phyloP scores from a whole-genome alignment of 768 basidiomycete genomes.

The Suillus variegatus region DNA sequence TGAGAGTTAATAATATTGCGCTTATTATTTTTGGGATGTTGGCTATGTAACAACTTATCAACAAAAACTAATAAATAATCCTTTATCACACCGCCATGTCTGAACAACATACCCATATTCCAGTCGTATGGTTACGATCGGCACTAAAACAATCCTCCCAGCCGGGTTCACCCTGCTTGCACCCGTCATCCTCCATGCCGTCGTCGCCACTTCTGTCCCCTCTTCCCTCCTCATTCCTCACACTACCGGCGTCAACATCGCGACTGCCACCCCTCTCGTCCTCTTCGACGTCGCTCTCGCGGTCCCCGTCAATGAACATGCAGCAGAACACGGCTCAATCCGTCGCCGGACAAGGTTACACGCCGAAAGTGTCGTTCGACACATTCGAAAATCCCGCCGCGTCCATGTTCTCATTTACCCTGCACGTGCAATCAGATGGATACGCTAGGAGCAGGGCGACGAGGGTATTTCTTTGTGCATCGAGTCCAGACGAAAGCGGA shows the following conservation, averaged over 20 bases:
- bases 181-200: slow-evolving; percentile 27
- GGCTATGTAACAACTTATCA: neutral
- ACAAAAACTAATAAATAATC: neutral
- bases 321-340: slow-evolving; percentile 18
- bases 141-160: slow-evolving; percentile 19
- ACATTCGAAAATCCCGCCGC: slow-evolving; percentile 83
- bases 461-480: slow-evolving; percentile 87
- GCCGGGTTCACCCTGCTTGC: slow-evolving; percentile 4
- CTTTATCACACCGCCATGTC: neutral
- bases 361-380: slow-evolving; percentile 72
- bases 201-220: slow-evolving; percentile 14
- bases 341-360: slow-evolving; percentile 34
- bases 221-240: slow-evolving; percentile 21
- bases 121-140: slow-evolving; percentile 36
- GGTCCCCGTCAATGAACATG: slow-evolving; percentile 10
- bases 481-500: slow-evolving; percentile 87
- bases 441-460: slow-evolving; percentile 77
- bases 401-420: slow-evolving; percentile 86
- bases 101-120: slow-evolving; percentile 16
- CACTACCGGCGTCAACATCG: slow-evolving; percentile 21
- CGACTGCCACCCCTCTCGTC: slow-evolving; percentile 18
- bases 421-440: slow-evolving; percentile 81
- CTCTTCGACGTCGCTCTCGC: slow-evolving; percentile 22
- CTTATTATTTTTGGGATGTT: slow-evolving; percentile 12
- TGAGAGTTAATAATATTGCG: neutral